phyloP scores from a whole-genome alignment of 495 filamentous ascomycete genomes.

The Articulospora tetracladia region DNA sequence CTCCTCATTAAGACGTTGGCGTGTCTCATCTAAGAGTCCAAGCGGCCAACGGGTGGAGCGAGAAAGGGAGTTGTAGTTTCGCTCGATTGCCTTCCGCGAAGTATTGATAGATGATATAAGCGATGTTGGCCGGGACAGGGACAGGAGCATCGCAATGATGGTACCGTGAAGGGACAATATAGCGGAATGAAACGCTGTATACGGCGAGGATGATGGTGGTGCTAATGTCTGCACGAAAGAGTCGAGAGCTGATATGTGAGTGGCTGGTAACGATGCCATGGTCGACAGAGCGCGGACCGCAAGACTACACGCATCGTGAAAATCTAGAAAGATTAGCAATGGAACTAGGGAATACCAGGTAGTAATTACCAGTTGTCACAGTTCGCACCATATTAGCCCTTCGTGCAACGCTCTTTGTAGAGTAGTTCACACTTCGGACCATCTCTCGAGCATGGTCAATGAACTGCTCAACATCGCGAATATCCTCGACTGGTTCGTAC shows the following conservation, averaged over 20 bases:
- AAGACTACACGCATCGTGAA: constrained; percentile 63
- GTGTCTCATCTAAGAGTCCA: constrained; percentile 83
- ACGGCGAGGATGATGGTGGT: constrained; percentile 70
- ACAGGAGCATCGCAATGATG: constrained; percentile 71
- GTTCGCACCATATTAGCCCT: constrained; percentile 57
- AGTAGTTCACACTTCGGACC: constrained; percentile 75
- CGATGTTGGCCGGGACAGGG: constrained; percentile 75
- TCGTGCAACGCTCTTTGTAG: constrained; percentile 75
- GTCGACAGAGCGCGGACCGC: constrained; percentile 54
- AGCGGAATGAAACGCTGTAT: constrained; percentile 65
- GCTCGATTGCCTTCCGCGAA: constrained; percentile 65
- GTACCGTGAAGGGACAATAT: constrained; percentile 75
- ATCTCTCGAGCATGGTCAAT: constrained; percentile 84
- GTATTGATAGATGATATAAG: constrained; percentile 68
- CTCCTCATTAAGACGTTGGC: constrained; percentile 74
- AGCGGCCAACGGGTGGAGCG: constrained; percentile 76
- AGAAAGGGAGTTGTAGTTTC: constrained; percentile 66
- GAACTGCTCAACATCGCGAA: constrained; percentile 91
- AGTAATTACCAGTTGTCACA: constrained; percentile 46
- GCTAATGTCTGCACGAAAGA: constrained; percentile 64
- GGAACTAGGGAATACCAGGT: background rate
- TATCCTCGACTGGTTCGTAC: constrained; percentile 76
- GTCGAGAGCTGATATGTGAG: constrained; percentile 66
- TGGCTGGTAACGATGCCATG: constrained; percentile 60
- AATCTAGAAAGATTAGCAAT: constrained; percentile 44